These are phyloP conservation scores for Camellia lanceoleosa DNA, from an alignment of 148 eudicot genomes.

Conservation along the genomic window DNA sequence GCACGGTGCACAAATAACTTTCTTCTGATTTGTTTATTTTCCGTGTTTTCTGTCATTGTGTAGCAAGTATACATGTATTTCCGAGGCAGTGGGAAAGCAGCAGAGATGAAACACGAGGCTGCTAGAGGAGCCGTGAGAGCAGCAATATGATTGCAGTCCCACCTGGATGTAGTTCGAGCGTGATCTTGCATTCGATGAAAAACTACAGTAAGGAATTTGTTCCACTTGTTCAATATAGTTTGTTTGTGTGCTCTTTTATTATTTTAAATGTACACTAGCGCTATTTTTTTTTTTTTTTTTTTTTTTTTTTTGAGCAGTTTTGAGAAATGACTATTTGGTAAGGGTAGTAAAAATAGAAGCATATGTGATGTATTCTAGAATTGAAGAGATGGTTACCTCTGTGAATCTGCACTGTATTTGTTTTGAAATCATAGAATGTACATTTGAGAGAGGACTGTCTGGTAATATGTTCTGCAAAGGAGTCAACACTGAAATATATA, in stretches of 20 bases:
- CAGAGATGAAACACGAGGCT: conserved; percentile 41
- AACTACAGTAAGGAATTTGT: neutral
- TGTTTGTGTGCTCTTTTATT: neutral
- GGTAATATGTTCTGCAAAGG: no score
- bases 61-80: conserved; percentile 58
- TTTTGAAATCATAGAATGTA: no score
- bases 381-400: neutral
- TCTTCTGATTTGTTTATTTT: neutral
- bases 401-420: neutral
- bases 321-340: neutral
- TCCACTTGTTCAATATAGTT: neutral
- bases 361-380: neutral
- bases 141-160: conserved; percentile 18
- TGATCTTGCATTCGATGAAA: neutral
- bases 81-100: conserved; percentile 43
- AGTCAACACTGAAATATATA: no score
- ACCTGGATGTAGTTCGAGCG: neutral
- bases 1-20: no score
- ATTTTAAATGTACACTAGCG: neutral
- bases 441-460: no score
- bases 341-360: neutral
- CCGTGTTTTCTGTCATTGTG: conserved; percentile 4
- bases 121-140: conserved; percentile 34
- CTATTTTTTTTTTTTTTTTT: no score
- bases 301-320: neutral